phyloP scores from a whole-genome alignment of 495 filamentous ascomycete genomes.

The Hypoxylon crocopeplum region DNA sequence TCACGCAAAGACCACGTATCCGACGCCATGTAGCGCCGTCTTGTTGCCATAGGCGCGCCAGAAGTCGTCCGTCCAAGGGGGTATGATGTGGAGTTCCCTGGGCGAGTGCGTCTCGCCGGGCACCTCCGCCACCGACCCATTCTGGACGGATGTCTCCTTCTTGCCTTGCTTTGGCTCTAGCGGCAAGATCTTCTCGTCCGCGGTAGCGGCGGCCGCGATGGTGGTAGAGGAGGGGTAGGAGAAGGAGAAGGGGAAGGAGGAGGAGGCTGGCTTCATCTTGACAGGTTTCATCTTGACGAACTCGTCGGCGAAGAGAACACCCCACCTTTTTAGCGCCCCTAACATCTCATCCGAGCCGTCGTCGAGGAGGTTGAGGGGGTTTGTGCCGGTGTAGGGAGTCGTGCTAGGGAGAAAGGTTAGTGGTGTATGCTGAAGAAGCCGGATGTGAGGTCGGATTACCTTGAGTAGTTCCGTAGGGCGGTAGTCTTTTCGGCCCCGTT shows the following conservation, averaged over 20 bases:
- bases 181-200: too few relatives aligned
- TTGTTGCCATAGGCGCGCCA: conserved; percentile 26
- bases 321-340: conserved; percentile 12
- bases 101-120: conserved; percentile 7
- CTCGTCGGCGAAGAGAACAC: conserved; percentile 5
- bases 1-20: conserved; percentile 8
- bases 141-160: neutral
- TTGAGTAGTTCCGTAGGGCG: neutral
- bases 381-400: too few relatives aligned
- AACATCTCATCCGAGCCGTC: conserved; percentile 1
- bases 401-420: too few relatives aligned
- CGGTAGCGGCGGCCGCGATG: too few relatives aligned
- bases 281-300: too few relatives aligned
- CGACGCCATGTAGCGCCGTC: conserved; percentile 1
- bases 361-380: conserved; percentile 19
- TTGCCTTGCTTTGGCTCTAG: too few relatives aligned
- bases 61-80: conserved; percentile 20
- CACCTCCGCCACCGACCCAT: neutral
- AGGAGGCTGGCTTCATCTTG: too few relatives aligned
- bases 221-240: too few relatives aligned
- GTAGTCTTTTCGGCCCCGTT: too few relatives aligned
- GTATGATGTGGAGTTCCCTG: conserved; percentile 9
- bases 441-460: neutral
- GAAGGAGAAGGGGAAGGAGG: too few relatives aligned
- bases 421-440: neutral